Conservation (phyloP, 495 filamentous ascomycete genomes). For the Neurospora discreta region DNA sequence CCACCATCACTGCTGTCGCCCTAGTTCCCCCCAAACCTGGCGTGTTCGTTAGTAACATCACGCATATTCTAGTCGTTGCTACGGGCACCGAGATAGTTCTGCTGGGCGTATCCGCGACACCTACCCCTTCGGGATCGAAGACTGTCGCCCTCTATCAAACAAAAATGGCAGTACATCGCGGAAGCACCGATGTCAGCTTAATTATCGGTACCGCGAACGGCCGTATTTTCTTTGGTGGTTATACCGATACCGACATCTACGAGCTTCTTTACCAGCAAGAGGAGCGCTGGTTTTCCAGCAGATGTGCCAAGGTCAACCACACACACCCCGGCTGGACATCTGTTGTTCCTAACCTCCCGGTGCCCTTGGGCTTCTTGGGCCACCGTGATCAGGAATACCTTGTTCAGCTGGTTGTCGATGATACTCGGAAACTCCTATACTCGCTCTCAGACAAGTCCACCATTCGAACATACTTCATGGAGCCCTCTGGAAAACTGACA, state of each 20-base stretch:
- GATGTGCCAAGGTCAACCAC: conserved; percentile 75
- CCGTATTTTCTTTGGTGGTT: conserved; percentile 85
- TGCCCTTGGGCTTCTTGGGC: conserved; percentile 19
- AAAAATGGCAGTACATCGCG: conserved; percentile 61
- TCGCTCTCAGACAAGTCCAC: conserved; percentile 77
- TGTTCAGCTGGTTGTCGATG: conserved; percentile 71
- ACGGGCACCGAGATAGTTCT: conserved; percentile 75
- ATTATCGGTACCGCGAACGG: conserved; percentile 73
- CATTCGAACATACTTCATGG: conserved; percentile 78
- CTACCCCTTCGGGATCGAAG: conserved; percentile 49
- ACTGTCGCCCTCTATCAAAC: conserved; percentile 73
- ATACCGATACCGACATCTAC: conserved; percentile 70
- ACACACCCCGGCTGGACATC: conserved; percentile 63
- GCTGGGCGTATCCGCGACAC: conserved; percentile 59
- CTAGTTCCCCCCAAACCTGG: conserved; percentile 66
- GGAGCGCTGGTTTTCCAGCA: conserved; percentile 85
- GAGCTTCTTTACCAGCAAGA: conserved; percentile 94
- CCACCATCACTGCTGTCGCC: conserved; percentile 76
- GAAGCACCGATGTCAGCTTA: conserved; percentile 55
- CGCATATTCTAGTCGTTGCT: conserved; percentile 76
- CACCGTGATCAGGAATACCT: conserved; percentile 44
- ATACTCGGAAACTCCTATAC: conserved; percentile 78
- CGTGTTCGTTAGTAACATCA: conserved; percentile 77
- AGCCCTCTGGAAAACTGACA: conserved; percentile 36
- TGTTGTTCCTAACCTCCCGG: conserved; percentile 48